Evolutionary conservation across 2,329 filamentous ascomycete genomes (phyloP).

Genomic region (Trichophyton verrucosum): DNA sequence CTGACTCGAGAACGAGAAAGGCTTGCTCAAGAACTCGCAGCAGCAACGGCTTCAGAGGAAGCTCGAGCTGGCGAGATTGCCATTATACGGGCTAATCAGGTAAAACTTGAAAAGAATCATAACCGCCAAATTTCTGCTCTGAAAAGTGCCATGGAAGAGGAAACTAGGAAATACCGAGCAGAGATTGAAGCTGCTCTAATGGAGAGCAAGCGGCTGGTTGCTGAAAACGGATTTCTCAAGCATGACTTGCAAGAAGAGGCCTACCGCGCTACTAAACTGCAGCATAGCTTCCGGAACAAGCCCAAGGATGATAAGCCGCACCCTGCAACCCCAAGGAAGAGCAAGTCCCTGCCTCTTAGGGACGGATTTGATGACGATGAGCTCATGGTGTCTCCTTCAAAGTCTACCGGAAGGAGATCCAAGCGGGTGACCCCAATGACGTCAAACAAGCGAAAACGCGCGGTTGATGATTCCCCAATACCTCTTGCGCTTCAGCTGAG

Average conservation of each 20-base stretch:
- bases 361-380: constrained; percentile 55
- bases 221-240: constrained; percentile 48
- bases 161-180: constrained; percentile 40
- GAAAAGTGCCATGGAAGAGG: constrained; percentile 43
- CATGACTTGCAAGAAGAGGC: constrained; percentile 48
- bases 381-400: constrained; percentile 45
- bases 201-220: constrained; percentile 45
- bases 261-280: constrained; percentile 33
- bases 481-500: constrained; percentile 32
- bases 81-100: constrained; percentile 48
- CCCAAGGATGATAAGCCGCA: constrained; percentile 21
- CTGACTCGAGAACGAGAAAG: constrained; percentile 30
- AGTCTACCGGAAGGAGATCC: constrained; percentile 31
- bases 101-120: constrained; percentile 41
- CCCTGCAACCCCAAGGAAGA: constrained; percentile 41
- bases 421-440: constrained; percentile 44
- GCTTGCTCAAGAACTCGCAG: constrained; percentile 27
- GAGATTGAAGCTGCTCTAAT: constrained; percentile 43
- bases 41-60: constrained; percentile 31
- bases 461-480: constrained; percentile 41
- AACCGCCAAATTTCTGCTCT: constrained; percentile 42
- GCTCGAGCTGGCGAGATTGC: constrained; percentile 49
- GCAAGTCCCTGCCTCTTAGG: constrained; percentile 37
- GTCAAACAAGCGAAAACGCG: constrained; percentile 47
- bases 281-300: constrained; percentile 25